Percentiles rank a stretch among this genome's conserved stretches.
phyloP scores from a whole-genome alignment of 148 eudicot species.

The Rheum nobile region DNA sequence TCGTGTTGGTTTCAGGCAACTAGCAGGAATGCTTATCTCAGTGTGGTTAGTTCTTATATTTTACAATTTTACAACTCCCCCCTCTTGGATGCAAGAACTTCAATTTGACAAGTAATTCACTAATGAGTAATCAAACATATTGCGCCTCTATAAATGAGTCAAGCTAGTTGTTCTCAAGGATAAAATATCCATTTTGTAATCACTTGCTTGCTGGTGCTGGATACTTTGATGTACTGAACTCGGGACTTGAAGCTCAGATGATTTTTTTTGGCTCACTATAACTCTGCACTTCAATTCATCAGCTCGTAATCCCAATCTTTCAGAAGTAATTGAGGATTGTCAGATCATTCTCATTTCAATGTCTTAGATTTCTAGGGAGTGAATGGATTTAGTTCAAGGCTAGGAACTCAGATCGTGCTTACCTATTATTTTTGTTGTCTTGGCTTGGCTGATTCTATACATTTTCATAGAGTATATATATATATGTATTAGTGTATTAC shows the following conservation, averaged over 20 bases:
- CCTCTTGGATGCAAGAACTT: too few species aligned
- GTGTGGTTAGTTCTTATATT: slow-evolving; percentile 62
- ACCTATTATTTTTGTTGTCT: background rate
- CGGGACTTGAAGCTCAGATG: background rate
- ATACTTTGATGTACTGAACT: too few species aligned
- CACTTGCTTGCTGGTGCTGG: background rate
- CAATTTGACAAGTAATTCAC: background rate
- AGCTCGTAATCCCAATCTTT: background rate
- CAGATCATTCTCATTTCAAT: background rate
- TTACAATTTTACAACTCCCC: background rate
- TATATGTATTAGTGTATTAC: background rate
- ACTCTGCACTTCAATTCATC: background rate
- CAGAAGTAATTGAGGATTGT: background rate
- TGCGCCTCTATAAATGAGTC: background rate
- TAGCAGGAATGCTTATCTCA: slow-evolving; percentile 87
- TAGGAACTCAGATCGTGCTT: background rate
- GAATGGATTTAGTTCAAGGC: background rate
- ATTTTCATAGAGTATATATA: background rate
- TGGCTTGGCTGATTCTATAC: background rate
- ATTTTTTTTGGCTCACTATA: background rate
- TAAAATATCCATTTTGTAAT: background rate
- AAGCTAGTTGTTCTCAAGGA: background rate
- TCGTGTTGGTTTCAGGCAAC: slow-evolving; percentile 91
- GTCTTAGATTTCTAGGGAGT: background rate
- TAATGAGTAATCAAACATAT: background rate